phyloP scores from a whole-genome alignment of 2,329 filamentous ascomycete species.

The Dactylellina leptospora region DNA sequence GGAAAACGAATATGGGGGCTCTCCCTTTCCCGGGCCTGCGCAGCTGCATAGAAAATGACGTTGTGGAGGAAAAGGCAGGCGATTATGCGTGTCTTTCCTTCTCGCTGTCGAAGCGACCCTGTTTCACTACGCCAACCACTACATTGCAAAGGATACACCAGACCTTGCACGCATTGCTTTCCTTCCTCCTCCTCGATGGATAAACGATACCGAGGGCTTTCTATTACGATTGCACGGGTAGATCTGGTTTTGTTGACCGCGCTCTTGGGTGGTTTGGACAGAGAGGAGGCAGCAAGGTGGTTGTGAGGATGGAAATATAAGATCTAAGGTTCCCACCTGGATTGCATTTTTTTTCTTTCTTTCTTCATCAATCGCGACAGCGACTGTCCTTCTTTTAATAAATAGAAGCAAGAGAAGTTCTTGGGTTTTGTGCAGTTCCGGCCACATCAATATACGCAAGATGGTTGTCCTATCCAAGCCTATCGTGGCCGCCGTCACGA shows the following conservation, averaged over 20 bases:
- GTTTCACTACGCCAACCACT: constrained; percentile 7
- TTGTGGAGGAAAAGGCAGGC: constrained; percentile 44
- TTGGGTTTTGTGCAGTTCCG: constrained; percentile 13
- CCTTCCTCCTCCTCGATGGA: neutral
- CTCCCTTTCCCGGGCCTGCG: constrained; percentile 18
- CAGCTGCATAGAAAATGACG: constrained; percentile 42
- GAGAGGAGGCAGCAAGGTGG: neutral
- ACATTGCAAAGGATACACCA: constrained; percentile 31
- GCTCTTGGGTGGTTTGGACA: neutral
- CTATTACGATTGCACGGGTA: constrained; percentile 5
- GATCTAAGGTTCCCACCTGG: constrained; percentile 20
- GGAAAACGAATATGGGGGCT: no score
- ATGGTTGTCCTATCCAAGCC: constrained; percentile 57
- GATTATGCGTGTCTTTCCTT: constrained; percentile 22
- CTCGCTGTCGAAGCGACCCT: constrained; percentile 6
- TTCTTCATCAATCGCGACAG: constrained; percentile 42
- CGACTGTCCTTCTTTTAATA: constrained; percentile 40
- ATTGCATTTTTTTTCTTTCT: constrained; percentile 7
- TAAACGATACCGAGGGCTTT: constrained; percentile 1
- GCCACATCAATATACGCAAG: constrained; percentile 28
- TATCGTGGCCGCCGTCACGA: constrained; percentile 59
- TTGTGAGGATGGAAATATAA: constrained; percentile 31
- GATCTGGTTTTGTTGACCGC: neutral
- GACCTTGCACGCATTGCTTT: neutral
- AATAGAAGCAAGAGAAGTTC: constrained; percentile 13